These are phyloP conservation scores for Termitomyces bulborhizus DNA, from an alignment of 768 basidiomycete genomes.

Conservation along the genomic window DNA sequence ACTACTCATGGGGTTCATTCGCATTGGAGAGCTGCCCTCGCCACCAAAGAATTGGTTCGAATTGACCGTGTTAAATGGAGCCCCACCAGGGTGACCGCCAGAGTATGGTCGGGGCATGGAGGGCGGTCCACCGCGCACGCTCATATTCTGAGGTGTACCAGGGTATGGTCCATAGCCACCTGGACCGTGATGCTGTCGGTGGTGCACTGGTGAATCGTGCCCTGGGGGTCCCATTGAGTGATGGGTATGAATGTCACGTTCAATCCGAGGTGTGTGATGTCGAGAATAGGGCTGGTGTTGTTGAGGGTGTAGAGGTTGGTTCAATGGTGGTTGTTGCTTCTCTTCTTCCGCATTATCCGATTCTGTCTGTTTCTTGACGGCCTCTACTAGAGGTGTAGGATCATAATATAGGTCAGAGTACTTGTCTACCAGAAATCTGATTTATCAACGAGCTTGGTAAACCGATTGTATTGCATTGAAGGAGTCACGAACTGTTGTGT, in stretches of 20 bases:
- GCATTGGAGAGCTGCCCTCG: conserved; percentile 26
- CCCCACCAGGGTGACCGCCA: conserved; percentile 21
- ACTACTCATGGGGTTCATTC: conserved; percentile 25
- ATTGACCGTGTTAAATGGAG: conserved; percentile 25
- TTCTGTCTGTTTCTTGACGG: conserved; percentile 41
- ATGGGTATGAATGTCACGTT: conserved; percentile 24
- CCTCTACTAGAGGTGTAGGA: conserved; percentile 51
- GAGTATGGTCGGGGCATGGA: conserved; percentile 21
- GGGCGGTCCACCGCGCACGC: conserved; percentile 21
- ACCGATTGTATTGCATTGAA: neutral
- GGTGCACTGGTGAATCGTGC: conserved; percentile 23
- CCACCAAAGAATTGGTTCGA: conserved; percentile 26
- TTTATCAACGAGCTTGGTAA: neutral
- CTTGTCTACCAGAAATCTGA: conserved; percentile 72
- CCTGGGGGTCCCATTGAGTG: conserved; percentile 21
- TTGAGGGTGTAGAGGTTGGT: conserved; percentile 21
- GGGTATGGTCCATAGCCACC: conserved; percentile 26
- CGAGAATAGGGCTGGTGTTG: conserved; percentile 22
- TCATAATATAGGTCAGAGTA: conserved; percentile 71
- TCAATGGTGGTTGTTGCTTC: conserved; percentile 25
- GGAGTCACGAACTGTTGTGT: conserved; percentile 68
- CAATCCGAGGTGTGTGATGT: conserved; percentile 24
- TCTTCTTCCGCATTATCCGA: conserved; percentile 33
- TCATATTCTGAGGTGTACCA: conserved; percentile 23
- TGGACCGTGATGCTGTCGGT: conserved; percentile 17